A percentile compares a stretch with the other conserved stretches of the same genome.
Conservation (phyloP, 192 early-diverging fungal species). For the Linnemannia schmuckeri region DNA sequence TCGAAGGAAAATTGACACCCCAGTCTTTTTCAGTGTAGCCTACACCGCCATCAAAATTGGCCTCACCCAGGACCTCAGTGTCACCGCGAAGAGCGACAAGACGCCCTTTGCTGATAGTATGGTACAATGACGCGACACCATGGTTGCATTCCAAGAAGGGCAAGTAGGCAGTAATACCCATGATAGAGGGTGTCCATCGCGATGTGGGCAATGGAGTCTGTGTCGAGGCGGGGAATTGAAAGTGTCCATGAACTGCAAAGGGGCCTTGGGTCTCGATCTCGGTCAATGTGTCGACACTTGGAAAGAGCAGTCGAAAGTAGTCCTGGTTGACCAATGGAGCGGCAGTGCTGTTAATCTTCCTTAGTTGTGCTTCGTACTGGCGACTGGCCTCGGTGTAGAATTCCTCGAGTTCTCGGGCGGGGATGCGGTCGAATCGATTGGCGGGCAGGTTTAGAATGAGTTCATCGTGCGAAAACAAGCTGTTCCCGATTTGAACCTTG, state of each 20-base stretch:
- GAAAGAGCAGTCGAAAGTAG: constrained; percentile 28
- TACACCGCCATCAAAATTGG: constrained; percentile 42
- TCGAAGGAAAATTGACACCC: constrained; percentile 66
- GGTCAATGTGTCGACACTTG: neutral
- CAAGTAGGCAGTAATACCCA: constrained; percentile 61
- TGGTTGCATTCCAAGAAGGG: constrained; percentile 66
- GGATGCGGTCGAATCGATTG: constrained; percentile 42
- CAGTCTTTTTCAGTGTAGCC: constrained; percentile 68
- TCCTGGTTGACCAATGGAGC: neutral
- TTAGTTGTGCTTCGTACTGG: constrained; percentile 21
- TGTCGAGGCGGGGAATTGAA: constrained; percentile 31
- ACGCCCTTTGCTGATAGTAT: constrained; percentile 41
- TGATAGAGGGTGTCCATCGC: constrained; percentile 42
- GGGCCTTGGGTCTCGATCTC: constrained; percentile 5
- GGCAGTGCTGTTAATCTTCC: neutral
- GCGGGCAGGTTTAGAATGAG: constrained; percentile 50
- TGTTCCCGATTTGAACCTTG: constrained; percentile 36
- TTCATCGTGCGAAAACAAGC: constrained; percentile 53
- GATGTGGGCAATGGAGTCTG: constrained; percentile 46
- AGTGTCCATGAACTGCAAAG: constrained; percentile 28
- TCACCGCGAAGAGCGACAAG: constrained; percentile 28
- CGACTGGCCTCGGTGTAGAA: constrained; percentile 19
- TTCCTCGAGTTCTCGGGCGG: constrained; percentile 45
- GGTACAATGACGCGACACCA: constrained; percentile 59
- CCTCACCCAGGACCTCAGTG: neutral